phyloP scores from a whole-genome alignment of 257 asterid genomes.

The Forsythia suspensa region DNA sequence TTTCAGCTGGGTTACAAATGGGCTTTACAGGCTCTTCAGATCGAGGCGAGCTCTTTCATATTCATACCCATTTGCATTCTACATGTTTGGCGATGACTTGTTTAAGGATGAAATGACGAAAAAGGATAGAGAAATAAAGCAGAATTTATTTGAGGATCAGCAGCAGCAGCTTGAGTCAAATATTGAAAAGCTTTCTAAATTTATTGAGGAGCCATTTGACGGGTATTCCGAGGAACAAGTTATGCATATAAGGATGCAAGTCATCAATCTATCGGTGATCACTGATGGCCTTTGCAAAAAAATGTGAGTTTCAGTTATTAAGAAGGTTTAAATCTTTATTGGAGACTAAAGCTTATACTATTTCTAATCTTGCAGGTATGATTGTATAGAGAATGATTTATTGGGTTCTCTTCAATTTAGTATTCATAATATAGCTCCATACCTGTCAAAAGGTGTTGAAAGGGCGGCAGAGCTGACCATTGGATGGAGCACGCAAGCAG shows the following conservation, averaged over 20 bases:
- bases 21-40: constrained; percentile 82
- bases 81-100: constrained; percentile 90
- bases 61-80: constrained; percentile 93
- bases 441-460: constrained; percentile 78
- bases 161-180: constrained; percentile 99
- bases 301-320: constrained; percentile 49
- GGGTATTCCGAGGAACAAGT: constrained; percentile 47
- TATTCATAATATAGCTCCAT: constrained; percentile 71
- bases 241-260: constrained; percentile 73
- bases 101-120: constrained; percentile 78
- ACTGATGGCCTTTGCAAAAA: constrained; percentile 79
- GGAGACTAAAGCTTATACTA: constrained; percentile 21
- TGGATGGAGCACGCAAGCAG: constrained; percentile 39
- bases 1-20: constrained; percentile 85
- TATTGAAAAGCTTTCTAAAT: constrained; percentile 84
- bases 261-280: constrained; percentile 67
- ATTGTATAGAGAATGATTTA: constrained; percentile 79
- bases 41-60: constrained; percentile 88
- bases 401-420: constrained; percentile 68
- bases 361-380: constrained; percentile 63
- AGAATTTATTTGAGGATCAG: constrained; percentile 92
- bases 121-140: constrained; percentile 63
- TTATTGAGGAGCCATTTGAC: constrained; percentile 84
- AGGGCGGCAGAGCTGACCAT: constrained; percentile 66
- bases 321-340: neutral